Evolutionary conservation across 768 basidiomycete genomes (phyloP), one percentile per base, ranked within the genome.

Genomic region (Phlebiopsis gigantea): DNA sequence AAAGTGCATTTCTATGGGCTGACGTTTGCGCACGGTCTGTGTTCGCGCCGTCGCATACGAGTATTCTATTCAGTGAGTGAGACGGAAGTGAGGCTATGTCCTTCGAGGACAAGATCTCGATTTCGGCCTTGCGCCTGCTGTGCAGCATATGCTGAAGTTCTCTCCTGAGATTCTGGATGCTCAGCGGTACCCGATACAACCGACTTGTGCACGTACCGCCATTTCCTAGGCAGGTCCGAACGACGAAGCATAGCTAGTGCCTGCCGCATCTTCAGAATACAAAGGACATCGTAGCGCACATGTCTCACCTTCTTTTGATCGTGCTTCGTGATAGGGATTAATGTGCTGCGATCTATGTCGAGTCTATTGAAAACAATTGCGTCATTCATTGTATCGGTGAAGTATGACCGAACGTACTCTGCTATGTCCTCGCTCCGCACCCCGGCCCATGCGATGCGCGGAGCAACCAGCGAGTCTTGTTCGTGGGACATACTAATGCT

Each of bases 71-170:
- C n/a, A n/a, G n/a, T n/a, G n/a, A n/a, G n/a, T n/a, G n/a, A n/a
- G n/a, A 39, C 34, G 31, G 31, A 14, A 39, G 17, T 39, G 29
- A 19, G 15, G n/a, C 24, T 19, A 21, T 2, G 34, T 26, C 22
- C 12, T 6, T 41, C 9, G 61, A 50, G 41, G 63, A 71, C 31
- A 91, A 66, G 42, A 90, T 77, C 67, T 98, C 92, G 46, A 95
- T 95, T 71, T 98, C 96, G 2, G 95, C 95, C 71, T 98, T 98
- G 45, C 85, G 82, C n/a, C 90, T 82, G 4, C 72, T 75, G 65
- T 89, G 84, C 31, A 98, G 70, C 81, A 97, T 91, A 61, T 83
- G 76, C 68, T 77, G 77, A 2, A 98, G 81, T 65, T 96, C 93
- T 61, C 82, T 85, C 71, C 93, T 95, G 67, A 7, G 21, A 42